A percentile compares a stretch with the other conserved stretches of the same genome.
Conservation (phyloP, 331 rosid species). For the Rhamnella rubrinervis region DNA sequence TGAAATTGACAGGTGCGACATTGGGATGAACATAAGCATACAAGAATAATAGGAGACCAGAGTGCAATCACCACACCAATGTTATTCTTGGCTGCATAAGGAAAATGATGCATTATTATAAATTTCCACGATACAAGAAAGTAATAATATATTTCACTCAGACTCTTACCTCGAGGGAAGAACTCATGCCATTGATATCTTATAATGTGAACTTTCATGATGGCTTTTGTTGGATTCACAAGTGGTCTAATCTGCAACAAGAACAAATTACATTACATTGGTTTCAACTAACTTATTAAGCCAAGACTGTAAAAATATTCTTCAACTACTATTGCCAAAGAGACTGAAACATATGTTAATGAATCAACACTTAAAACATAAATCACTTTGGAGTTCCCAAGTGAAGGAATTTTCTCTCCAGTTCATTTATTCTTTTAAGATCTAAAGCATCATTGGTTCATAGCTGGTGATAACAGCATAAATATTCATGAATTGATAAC, state of each 20-base stretch:
- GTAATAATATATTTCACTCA: conserved; percentile 10
- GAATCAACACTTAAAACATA: conserved; percentile 1
- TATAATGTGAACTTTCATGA: conserved; percentile 51
- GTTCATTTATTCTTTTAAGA: no score
- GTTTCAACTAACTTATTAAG: conserved; percentile 17
- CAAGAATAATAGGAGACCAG: conserved; percentile 93
- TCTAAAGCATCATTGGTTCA: no score
- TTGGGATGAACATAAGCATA: conserved; percentile 41
- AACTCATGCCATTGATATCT: conserved; percentile 86
- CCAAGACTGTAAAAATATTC: conserved; percentile 1
- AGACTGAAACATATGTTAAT: background rate
- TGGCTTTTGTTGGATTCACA: conserved; percentile 75
- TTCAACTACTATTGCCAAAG: conserved; percentile 15
- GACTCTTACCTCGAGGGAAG: conserved; percentile 79
- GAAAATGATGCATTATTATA: conserved; percentile 30
- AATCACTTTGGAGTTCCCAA: background rate
- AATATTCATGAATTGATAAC: no score
- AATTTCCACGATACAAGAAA: conserved; percentile 9
- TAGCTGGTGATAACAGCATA: no score
- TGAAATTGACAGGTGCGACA: conserved; percentile 10
- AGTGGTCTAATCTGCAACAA: conserved; percentile 85
- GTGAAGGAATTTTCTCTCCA: no score
- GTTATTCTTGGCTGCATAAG: conserved; percentile 75
- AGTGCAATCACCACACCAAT: conserved; percentile 83
- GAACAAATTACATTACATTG: conserved; percentile 14